Percentiles rank a stretch among this genome's conserved stretches.
Evolutionary conservation across 2,329 filamentous ascomycete genomes (phyloP).

Genomic region (Alternaria tenuissima): DNA sequence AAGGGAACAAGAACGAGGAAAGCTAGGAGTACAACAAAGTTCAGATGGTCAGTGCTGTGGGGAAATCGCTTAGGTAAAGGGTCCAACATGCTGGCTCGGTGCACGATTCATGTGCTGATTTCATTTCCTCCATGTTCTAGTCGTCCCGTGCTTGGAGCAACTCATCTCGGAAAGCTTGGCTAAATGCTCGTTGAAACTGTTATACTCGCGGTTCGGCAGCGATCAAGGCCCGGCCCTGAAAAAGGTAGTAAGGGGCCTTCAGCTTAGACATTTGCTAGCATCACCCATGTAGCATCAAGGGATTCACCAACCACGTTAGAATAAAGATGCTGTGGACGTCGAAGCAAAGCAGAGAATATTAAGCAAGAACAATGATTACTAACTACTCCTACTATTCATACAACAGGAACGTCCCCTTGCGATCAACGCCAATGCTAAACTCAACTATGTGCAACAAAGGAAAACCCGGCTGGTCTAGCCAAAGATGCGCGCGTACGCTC

Average conservation of each 20-base stretch:
- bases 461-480: conserved; percentile 34
- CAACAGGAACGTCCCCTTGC: conserved; percentile 3
- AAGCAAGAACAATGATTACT: neutral
- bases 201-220: no score
- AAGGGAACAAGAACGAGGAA: neutral
- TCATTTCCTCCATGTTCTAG: neutral
- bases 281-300: neutral
- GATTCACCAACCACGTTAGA: neutral
- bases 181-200: no score
- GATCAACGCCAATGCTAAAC: conserved; percentile 14
- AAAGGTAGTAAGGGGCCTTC: no score
- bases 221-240: no score
- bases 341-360: neutral
- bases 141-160: neutral
- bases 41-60: neutral
- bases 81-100: neutral
- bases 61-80: neutral
- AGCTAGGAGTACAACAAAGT: neutral
- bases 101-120: neutral
- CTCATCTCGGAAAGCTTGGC: neutral
- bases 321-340: neutral
- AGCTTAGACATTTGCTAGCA: neutral
- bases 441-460: conserved; percentile 22
- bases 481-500: conserved; percentile 24
- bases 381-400: conserved; percentile 5